A percentile compares a stretch with the other conserved stretches of the same genome.
Evolutionary conservation across 306 rosid genomes (phyloP).

Genomic region (Astragalus membranaceus): DNA sequence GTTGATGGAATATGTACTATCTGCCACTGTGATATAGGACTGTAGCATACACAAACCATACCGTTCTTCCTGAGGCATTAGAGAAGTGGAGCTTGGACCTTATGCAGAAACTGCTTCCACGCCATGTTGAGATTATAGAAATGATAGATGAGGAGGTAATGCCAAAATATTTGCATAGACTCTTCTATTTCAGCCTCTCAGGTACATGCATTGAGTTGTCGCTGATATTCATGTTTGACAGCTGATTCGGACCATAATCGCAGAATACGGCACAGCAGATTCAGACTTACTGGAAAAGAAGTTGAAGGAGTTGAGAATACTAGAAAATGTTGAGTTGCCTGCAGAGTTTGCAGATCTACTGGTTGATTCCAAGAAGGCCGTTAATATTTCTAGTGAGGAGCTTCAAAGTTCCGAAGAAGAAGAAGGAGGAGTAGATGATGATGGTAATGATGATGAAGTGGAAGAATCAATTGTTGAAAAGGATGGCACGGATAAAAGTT

Average conservation of each 20-base stretch:
- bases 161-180: conserved; percentile 3
- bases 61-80: conserved; percentile 98
- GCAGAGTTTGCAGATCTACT: conserved; percentile 50
- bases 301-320: conserved; percentile 82
- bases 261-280: conserved; percentile 67
- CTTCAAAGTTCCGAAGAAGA: conserved; percentile 34
- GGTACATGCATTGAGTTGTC: conserved; percentile 6
- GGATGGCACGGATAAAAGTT: conserved; percentile 32
- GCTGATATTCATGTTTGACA: conserved; percentile 42
- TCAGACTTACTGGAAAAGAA: conserved; percentile 55
- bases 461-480: conserved; percentile 31
- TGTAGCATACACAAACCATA: conserved; percentile 97
- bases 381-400: conserved; percentile 27
- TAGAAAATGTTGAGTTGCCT: conserved; percentile 91
- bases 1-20: conserved; percentile 17
- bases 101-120: conserved; percentile 87
- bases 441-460: conserved; percentile 5
- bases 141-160: conserved; percentile 91
- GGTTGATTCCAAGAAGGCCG: conserved; percentile 42
- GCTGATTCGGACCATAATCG: conserved; percentile 62
- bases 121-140: conserved; percentile 87
- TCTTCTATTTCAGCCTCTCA: not conserved
- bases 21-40: conserved; percentile 48
- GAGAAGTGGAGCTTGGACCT: conserved; percentile 97
- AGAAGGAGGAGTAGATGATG: not conserved